A percentile compares a stretch with the other conserved stretches of the same genome.
Conservation (phyloP, 108 stramenopile genomes). For the Stephanodiscus triporus region DNA sequence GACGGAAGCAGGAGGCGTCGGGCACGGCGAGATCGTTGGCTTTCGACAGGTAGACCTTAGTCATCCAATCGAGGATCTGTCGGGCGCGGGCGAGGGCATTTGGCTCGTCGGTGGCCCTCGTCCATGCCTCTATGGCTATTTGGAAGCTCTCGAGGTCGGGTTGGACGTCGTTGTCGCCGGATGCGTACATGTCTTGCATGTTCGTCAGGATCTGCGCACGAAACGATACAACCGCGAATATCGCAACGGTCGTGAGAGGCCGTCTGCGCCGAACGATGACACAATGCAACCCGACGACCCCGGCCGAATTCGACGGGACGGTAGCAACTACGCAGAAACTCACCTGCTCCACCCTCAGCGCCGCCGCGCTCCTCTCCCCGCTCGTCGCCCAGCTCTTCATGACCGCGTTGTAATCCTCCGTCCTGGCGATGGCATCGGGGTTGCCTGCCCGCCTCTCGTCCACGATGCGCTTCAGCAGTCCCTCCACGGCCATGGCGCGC, state of each 20-base stretch:
- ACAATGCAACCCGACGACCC: too few species aligned
- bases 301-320: too few species aligned
- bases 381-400: constrained; percentile 71
- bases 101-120: constrained; percentile 43
- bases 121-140: constrained; percentile 51
- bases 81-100: constrained; percentile 41
- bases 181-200: constrained; percentile 65
- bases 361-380: constrained; percentile 54
- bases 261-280: too few species aligned
- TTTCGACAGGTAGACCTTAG: constrained; percentile 39
- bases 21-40: constrained; percentile 60
- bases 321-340: neutral
- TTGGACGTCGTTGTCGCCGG: constrained; percentile 48
- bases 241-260: neutral
- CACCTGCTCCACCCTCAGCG: constrained; percentile 63
- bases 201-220: constrained; percentile 56
- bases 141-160: constrained; percentile 56
- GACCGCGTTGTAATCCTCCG: constrained; percentile 69
- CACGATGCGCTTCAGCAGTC: constrained; percentile 71
- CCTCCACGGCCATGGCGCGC: constrained; percentile 69
- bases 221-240: neutral
- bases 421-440: constrained; percentile 46
- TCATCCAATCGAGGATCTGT: constrained; percentile 73
- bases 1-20: constrained; percentile 63
- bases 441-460: constrained; percentile 76